Conservation (phyloP, 2,329 filamentous ascomycete species). For the Epichloe sp. region DNA sequence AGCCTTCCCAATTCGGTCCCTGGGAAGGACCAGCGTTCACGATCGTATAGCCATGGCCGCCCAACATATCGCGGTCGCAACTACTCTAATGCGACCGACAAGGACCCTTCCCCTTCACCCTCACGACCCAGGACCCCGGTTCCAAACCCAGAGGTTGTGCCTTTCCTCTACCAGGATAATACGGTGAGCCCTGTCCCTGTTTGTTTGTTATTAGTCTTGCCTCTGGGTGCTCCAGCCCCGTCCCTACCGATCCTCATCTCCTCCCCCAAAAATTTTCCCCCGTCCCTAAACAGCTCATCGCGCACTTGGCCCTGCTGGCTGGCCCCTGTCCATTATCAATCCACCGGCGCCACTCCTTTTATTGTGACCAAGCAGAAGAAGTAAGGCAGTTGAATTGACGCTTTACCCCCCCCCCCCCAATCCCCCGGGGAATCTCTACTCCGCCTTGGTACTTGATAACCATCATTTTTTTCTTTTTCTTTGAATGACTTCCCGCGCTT, state of each 20-base stretch:
- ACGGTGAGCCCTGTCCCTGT: conserved; percentile 38
- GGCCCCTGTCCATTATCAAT: conserved; percentile 1
- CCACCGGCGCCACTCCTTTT: conserved; percentile 1
- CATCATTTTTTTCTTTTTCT: background rate
- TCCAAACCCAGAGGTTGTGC: conserved; percentile 84
- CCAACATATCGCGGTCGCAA: conserved; percentile 58
- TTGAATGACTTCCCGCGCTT: background rate
- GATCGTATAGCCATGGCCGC: conserved; percentile 47
- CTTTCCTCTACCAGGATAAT: conserved; percentile 85
- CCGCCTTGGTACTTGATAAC: background rate
- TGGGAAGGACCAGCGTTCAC: conserved; percentile 47
- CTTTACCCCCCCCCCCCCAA: no score
- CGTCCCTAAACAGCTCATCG: background rate
- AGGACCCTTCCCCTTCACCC: conserved; percentile 60
- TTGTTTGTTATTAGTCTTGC: conserved; percentile 3
- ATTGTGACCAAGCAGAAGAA: background rate
- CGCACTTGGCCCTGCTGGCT: background rate
- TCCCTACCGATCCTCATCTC: conserved; percentile 1
- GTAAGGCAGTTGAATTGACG: background rate
- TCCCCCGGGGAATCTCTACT: background rate
- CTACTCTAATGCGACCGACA: conserved; percentile 64
- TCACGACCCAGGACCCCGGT: conserved; percentile 75
- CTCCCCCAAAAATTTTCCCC: background rate
- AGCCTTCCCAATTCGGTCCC: conserved; percentile 39
- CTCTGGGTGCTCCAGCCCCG: background rate